phyloP scores from a whole-genome alignment of 1,284 basidiomycete genomes.

The Rhodotorula mucilaginosa region DNA sequence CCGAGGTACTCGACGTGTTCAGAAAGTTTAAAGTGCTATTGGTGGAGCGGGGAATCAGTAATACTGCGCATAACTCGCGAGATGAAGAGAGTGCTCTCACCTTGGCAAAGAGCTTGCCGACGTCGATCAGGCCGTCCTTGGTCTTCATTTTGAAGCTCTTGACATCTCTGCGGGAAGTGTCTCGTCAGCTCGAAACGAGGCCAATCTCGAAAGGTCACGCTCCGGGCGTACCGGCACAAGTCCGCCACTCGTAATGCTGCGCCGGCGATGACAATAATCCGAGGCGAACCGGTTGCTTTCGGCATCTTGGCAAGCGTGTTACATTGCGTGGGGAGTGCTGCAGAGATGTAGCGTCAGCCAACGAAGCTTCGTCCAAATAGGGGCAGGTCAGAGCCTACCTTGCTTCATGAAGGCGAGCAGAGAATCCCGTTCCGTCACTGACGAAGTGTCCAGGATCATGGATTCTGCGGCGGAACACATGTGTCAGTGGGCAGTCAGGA shows the following conservation, averaged over 20 bases:
- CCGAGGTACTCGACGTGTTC: slow-evolving; percentile 73
- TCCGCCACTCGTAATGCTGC: slow-evolving; percentile 77
- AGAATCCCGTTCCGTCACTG: slow-evolving; percentile 66
- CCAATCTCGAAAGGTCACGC: too few species aligned
- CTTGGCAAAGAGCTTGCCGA: slow-evolving; percentile 75
- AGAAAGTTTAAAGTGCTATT: slow-evolving; percentile 68
- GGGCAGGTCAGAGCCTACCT: slow-evolving; percentile 52
- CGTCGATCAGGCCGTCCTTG: slow-evolving; percentile 60
- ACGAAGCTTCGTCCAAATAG: not conserved
- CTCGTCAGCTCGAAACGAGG: not conserved
- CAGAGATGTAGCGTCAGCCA: not conserved
- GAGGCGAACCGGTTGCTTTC: slow-evolving; percentile 70
- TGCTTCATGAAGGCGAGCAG: slow-evolving; percentile 69
- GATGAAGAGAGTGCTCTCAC: not conserved
- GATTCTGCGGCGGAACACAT: slow-evolving; percentile 47
- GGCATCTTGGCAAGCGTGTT: slow-evolving; percentile 67
- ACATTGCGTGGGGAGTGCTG: slow-evolving; percentile 67
- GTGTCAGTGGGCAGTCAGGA: slow-evolving; percentile 29
- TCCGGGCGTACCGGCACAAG: slow-evolving; percentile 56
- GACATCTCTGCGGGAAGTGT: slow-evolving; percentile 58
- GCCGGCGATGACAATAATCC: slow-evolving; percentile 68
- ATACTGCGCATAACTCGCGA: not conserved
- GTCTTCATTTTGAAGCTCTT: slow-evolving; percentile 59
- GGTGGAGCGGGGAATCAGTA: not conserved
- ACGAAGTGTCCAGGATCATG: slow-evolving; percentile 68